A percentile compares a stretch with the other conserved stretches of the same genome.
Conservation (phyloP, 805 yeast species). For the Candida jianshihensis region DNA sequence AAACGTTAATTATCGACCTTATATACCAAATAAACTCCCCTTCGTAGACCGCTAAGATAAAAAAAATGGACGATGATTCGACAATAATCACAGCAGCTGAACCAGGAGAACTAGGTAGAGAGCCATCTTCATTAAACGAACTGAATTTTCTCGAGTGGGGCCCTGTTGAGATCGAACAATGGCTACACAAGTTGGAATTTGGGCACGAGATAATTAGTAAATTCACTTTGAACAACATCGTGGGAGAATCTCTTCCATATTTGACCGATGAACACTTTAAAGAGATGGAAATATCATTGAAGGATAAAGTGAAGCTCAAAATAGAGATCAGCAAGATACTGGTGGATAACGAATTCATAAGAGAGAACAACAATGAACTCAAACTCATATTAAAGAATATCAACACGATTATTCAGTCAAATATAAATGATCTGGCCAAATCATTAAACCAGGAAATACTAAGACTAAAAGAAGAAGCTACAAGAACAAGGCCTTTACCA, state of each 20-base stretch:
- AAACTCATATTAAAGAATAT: slow-evolving; percentile 9
- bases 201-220: slow-evolving; percentile 10
- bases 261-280: slow-evolving; percentile 62
- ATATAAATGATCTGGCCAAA: slow-evolving; percentile 7
- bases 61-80: not conserved
- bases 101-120: not conserved
- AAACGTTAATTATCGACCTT: too few relatives aligned
- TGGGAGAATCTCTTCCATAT: slow-evolving; percentile 67
- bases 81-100: not conserved
- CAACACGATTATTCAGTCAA: slow-evolving; percentile 9
- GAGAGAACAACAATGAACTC: slow-evolving; percentile 7
- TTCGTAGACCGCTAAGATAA: not conserved
- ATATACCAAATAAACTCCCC: too few relatives aligned
- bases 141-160: slow-evolving; percentile 17
- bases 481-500: slow-evolving; percentile 15
- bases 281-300: slow-evolving; percentile 60
- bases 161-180: slow-evolving; percentile 17
- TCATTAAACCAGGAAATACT: slow-evolving; percentile 11
- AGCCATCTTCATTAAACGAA: not conserved
- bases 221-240: slow-evolving; percentile 54
- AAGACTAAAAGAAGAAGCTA: slow-evolving; percentile 12
- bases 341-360: slow-evolving; percentile 5
- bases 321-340: slow-evolving; percentile 50
- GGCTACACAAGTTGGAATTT: slow-evolving; percentile 17
- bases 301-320: slow-evolving; percentile 54